These are phyloP conservation scores for Achaetomium macrosporum DNA, from an alignment of 2,329 filamentous ascomycete genomes.

Conservation along the genomic window DNA sequence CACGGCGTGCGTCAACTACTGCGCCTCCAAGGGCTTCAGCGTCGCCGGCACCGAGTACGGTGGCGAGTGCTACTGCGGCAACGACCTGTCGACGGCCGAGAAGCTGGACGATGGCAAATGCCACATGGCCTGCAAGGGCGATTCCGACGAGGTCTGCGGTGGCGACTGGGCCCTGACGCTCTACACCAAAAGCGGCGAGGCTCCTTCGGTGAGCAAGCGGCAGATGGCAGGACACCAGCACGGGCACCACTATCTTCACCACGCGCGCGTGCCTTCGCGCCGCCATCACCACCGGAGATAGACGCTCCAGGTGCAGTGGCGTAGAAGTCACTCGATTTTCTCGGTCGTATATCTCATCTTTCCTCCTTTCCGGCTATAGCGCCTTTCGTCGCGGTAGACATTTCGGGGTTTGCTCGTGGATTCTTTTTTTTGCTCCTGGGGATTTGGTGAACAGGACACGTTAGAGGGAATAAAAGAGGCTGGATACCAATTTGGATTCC, in stretches of 20 bases:
- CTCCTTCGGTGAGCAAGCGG: conserved; percentile 25
- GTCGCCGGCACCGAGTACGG: conserved; percentile 46
- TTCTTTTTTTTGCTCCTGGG: no score
- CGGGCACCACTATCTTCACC: conserved; percentile 31
- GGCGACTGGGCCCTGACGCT: conserved; percentile 42
- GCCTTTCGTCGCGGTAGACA: no score
- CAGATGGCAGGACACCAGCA: conserved; percentile 27
- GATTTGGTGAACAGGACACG: no score
- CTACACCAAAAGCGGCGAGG: conserved; percentile 36
- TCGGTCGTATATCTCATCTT: background rate
- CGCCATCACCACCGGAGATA: conserved; percentile 9
- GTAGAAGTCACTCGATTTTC: background rate
- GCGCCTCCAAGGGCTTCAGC: conserved; percentile 38
- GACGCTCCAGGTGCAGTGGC: background rate
- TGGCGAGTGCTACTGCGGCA: conserved; percentile 44
- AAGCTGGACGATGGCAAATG: conserved; percentile 42
- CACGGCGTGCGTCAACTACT: conserved; percentile 41
- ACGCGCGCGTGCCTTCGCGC: conserved; percentile 25
- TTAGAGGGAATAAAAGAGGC: background rate
- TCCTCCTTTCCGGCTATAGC: no score
- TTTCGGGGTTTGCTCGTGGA: no score
- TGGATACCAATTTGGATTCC: background rate
- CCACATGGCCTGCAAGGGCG: conserved; percentile 45
- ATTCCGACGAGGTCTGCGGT: conserved; percentile 44
- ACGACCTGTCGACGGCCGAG: conserved; percentile 34